These are phyloP conservation scores for Cystobasidium slooffiae DNA, from an alignment of 1,284 basidiomycete species.

Conservation along the genomic window DNA sequence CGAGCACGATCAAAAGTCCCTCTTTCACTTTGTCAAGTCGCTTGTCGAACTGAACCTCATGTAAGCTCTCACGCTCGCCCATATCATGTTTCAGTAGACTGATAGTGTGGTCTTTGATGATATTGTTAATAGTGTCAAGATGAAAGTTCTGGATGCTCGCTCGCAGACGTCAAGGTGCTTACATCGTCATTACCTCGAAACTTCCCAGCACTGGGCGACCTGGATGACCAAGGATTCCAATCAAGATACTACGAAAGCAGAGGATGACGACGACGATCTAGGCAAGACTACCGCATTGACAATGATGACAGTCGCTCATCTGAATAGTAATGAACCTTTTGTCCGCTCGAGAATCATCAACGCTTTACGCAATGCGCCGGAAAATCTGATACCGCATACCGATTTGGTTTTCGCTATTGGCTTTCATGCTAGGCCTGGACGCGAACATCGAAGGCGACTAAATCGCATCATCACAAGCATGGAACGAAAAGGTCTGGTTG, in stretches of 20 bases:
- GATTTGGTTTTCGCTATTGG: conserved; percentile 52
- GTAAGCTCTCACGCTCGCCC: conserved; percentile 60
- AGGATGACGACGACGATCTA: conserved; percentile 42
- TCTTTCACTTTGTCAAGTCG: conserved; percentile 79
- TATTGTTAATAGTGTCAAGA: conserved; percentile 49
- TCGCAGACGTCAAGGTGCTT: conserved; percentile 53
- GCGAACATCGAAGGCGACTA: conserved; percentile 75
- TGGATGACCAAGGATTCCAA: conserved; percentile 45
- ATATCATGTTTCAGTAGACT: neutral
- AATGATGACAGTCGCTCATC: conserved; percentile 46
- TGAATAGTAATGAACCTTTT: conserved; percentile 48
- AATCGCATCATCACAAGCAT: conserved; percentile 71
- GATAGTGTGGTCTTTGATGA: neutral
- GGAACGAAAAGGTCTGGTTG: conserved; percentile 69
- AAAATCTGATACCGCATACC: conserved; percentile 47
- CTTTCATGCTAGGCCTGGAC: conserved; percentile 56
- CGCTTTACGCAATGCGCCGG: conserved; percentile 44
- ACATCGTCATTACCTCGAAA: conserved; percentile 53
- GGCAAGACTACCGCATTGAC: conserved; percentile 36
- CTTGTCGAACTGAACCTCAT: conserved; percentile 72
- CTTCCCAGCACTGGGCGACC: conserved; percentile 47
- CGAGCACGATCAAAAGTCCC: conserved; percentile 86
- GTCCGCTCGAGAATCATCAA: conserved; percentile 47
- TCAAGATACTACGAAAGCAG: conserved; percentile 13
- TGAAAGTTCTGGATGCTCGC: conserved; percentile 49